Conservation (phyloP, 108 stramenopile species). For the Parietichytrium sp. region DNA sequence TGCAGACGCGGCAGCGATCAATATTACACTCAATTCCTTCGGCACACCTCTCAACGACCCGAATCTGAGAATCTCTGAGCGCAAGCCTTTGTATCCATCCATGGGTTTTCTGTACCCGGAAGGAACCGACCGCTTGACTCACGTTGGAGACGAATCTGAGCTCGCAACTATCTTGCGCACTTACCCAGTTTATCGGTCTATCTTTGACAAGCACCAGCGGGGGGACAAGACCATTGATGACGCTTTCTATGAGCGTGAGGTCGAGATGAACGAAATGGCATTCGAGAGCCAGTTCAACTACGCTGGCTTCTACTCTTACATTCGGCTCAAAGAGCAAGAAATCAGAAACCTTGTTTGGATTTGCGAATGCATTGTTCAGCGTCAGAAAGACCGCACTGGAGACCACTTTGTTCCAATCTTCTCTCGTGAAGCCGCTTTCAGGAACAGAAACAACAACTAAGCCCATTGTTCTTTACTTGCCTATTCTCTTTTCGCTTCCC, state of each 20-base stretch:
- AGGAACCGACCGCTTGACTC: slow-evolving; percentile 83
- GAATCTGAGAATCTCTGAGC: slow-evolving; percentile 75
- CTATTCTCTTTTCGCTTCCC: no score
- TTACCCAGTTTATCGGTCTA: slow-evolving; percentile 83
- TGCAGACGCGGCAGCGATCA: slow-evolving; percentile 95
- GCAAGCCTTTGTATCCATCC: slow-evolving; percentile 90
- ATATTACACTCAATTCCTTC: slow-evolving; percentile 97
- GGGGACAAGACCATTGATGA: slow-evolving; percentile 87
- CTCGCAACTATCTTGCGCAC: slow-evolving; percentile 72
- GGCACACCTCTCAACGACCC: slow-evolving; percentile 83
- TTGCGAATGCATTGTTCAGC: slow-evolving; percentile 95
- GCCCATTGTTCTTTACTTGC: no score
- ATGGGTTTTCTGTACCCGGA: slow-evolving; percentile 95
- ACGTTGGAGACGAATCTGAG: slow-evolving; percentile 84
- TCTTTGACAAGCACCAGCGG: slow-evolving; percentile 83
- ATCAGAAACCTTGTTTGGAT: slow-evolving; percentile 99
- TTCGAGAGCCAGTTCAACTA: slow-evolving; percentile 99
- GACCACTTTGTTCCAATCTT: slow-evolving; percentile 97
- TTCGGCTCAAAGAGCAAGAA: slow-evolving; percentile 99
- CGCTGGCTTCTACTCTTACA: slow-evolving; percentile 93
- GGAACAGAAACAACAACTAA: no score
- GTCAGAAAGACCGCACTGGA: slow-evolving; percentile 90
- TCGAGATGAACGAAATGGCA: slow-evolving; percentile 87
- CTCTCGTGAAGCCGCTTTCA: slow-evolving; percentile 75
- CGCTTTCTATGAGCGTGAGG: slow-evolving; percentile 96